Evolutionary conservation across 371 early-diverging fungal genomes (phyloP).

Genomic region (Aphelidium insulamus): DNA sequence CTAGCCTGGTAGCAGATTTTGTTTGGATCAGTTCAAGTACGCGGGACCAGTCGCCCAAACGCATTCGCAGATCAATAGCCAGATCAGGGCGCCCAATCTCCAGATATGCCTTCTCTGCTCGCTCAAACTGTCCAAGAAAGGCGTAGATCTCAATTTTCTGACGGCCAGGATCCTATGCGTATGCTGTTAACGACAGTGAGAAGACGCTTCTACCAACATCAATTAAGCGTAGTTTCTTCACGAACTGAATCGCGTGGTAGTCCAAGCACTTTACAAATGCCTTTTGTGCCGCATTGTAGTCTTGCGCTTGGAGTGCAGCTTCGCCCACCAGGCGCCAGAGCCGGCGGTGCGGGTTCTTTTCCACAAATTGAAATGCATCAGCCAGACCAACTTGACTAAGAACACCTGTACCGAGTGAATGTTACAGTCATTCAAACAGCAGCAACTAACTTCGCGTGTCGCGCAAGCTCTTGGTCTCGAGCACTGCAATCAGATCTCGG

Average conservation of each 20-base stretch:
- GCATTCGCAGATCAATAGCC: slow-evolving; percentile 20
- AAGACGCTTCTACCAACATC: too few relatives aligned
- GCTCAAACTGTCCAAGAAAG: slow-evolving; percentile 14
- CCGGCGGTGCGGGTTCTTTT: slow-evolving; percentile 18
- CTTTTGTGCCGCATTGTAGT: slow-evolving; percentile 16
- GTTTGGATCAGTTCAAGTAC: slow-evolving; percentile 24
- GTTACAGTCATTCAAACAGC: too few relatives aligned
- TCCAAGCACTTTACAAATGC: slow-evolving; percentile 16
- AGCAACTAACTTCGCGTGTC: slow-evolving; percentile 13
- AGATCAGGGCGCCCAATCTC: slow-evolving; percentile 26
- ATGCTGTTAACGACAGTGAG: too few relatives aligned
- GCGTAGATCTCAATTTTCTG: slow-evolving; percentile 20
- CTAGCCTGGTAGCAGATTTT: slow-evolving; percentile 14
- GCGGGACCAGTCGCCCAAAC: slow-evolving; percentile 24
- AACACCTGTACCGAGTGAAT: slow-evolving; percentile 7
- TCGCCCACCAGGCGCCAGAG: slow-evolving; percentile 24
- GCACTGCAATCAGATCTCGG: background rate
- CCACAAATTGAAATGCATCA: slow-evolving; percentile 20
- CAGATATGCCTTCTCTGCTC: slow-evolving; percentile 19
- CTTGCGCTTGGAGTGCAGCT: slow-evolving; percentile 16
- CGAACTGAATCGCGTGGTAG: slow-evolving; percentile 18
- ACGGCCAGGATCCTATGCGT: too few relatives aligned
- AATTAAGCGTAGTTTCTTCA: slow-evolving; percentile 18
- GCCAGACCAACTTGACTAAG: slow-evolving; percentile 12
- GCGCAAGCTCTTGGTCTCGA: slow-evolving; percentile 4